Conservation (phyloP, 768 basidiomycete genomes). For the Termitomyces eurrhizus region DNA sequence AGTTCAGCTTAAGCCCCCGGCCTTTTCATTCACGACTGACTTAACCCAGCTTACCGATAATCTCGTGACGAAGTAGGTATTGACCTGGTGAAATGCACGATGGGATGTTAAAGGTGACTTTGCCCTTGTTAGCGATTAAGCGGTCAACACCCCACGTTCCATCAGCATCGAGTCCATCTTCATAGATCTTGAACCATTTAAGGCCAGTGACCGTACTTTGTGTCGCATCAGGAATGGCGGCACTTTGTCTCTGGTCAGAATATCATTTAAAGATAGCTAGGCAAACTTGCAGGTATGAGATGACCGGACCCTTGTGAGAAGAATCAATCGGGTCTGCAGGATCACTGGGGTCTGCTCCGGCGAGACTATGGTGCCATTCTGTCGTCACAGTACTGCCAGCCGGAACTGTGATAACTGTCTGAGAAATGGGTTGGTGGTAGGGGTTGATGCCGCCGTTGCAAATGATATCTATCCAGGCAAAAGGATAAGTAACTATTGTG, state of each 20-base stretch:
- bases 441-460: conserved; percentile 62
- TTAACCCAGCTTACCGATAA: conserved; percentile 37
- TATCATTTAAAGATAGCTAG: not conserved
- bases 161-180: conserved; percentile 35
- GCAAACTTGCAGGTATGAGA: conserved; percentile 43
- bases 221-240: conserved; percentile 40
- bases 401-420: conserved; percentile 41
- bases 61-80: conserved; percentile 46
- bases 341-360: conserved; percentile 37
- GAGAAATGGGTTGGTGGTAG: conserved; percentile 43
- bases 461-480: conserved; percentile 29
- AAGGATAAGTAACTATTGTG: not conserved
- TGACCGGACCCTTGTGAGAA: conserved; percentile 49
- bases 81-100: conserved; percentile 42
- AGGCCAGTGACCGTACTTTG: conserved; percentile 44
- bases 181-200: conserved; percentile 52
- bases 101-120: conserved; percentile 44
- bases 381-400: conserved; percentile 51
- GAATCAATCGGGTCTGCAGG: conserved; percentile 45
- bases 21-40: not conserved
- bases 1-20: not conserved
- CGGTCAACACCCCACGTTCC: conserved; percentile 44
- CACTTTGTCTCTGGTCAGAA: conserved; percentile 26
- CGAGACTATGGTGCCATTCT: conserved; percentile 48
- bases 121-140: conserved; percentile 45